phyloP scores from a whole-genome alignment of 2,329 filamentous ascomycete species.

The Ceratocystis albifundus region DNA sequence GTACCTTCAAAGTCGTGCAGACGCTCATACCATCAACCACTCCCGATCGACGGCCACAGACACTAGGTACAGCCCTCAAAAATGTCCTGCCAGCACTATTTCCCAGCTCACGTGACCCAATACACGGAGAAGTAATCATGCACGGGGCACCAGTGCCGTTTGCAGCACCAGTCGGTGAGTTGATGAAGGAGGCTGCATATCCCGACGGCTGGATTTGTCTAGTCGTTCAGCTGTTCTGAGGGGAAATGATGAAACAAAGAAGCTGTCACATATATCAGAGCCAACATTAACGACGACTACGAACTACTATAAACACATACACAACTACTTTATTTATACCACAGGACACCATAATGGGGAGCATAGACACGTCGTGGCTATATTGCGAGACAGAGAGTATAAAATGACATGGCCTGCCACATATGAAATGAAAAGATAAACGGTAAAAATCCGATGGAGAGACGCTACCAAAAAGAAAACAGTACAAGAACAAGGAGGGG shows the following conservation, averaged over 20 bases:
- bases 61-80: constrained; percentile 66
- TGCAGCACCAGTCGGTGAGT: constrained; percentile 63
- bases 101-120: constrained; percentile 70
- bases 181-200: constrained; percentile 74
- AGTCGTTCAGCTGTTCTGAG: constrained; percentile 41
- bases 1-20: constrained; percentile 62
- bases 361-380: background rate
- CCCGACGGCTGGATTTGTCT: constrained; percentile 86
- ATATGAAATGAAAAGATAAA: background rate
- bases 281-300: background rate
- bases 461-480: constrained; percentile 10
- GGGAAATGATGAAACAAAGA: background rate
- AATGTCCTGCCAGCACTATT: constrained; percentile 68
- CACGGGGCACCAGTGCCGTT: constrained; percentile 81
- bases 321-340: background rate
- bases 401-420: constrained; percentile 1
- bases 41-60: constrained; percentile 35
- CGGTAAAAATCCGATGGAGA: background rate
- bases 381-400: background rate
- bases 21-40: constrained; percentile 49
- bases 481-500: constrained; percentile 1
- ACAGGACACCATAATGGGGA: background rate
- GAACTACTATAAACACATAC: background rate
- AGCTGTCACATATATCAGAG: background rate
- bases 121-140: constrained; percentile 72